These are phyloP conservation scores for Brettanomyces custersianus DNA, from an alignment of 805 yeast species.

Conservation along the genomic window DNA sequence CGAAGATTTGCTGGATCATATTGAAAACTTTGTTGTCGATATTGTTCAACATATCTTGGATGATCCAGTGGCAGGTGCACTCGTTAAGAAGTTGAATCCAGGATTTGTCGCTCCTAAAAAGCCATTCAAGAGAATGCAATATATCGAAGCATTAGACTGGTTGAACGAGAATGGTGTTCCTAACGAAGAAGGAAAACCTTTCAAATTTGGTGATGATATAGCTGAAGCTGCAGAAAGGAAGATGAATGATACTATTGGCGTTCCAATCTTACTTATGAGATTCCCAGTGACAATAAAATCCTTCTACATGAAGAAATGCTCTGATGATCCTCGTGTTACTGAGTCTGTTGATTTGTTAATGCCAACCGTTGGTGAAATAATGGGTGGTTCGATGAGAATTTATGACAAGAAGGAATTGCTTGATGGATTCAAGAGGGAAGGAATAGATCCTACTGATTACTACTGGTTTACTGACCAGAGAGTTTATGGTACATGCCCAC, in stretches of 20 bases:
- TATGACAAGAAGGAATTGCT: constrained; percentile 69
- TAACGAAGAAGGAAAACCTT: constrained; percentile 89
- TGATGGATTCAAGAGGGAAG: constrained; percentile 90
- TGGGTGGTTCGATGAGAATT: constrained; percentile 99
- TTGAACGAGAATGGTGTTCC: constrained; percentile 88
- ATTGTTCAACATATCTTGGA: constrained; percentile 68
- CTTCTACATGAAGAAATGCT: constrained; percentile 92
- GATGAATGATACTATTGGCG: constrained; percentile 93
- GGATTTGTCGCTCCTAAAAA: constrained; percentile 68
- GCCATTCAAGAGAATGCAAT: constrained; percentile 90
- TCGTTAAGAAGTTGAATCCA: constrained; percentile 89
- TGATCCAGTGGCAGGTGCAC: constrained; percentile 89
- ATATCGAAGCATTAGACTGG: constrained; percentile 90
- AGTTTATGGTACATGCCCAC: constrained; percentile 95
- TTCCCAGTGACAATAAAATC: constrained; percentile 98
- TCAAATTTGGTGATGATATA: constrained; percentile 96
- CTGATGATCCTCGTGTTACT: constrained; percentile 87
- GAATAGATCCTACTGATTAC: constrained; percentile 71
- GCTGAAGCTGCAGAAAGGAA: constrained; percentile 99
- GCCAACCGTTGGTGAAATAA: constrained; percentile 99
- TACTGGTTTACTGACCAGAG: constrained; percentile 96
- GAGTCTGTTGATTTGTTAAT: constrained; percentile 96
- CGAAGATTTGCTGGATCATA: constrained; percentile 77
- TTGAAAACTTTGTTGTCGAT: constrained; percentile 69
- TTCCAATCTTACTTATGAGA: constrained; percentile 82